Evolutionary conservation across 202 grass and related monocot genomes (phyloP).

Genomic region (Setaria viridis): DNA sequence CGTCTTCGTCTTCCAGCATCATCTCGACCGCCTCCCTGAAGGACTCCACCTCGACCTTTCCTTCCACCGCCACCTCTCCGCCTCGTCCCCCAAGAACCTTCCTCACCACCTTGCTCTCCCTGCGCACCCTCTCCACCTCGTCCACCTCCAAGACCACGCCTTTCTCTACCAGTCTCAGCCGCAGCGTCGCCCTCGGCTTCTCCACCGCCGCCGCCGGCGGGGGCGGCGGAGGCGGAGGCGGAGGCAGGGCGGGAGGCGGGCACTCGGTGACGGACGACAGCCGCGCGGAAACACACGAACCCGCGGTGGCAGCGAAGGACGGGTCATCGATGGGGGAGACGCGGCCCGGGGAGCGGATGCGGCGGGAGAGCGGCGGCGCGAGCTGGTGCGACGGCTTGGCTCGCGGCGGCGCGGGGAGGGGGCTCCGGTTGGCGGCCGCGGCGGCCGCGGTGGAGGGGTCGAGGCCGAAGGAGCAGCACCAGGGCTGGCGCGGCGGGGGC

Average conservation of each 20-base stretch:
- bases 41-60: constrained; percentile 57
- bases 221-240: neutral
- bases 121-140: constrained; percentile 53
- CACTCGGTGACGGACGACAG: constrained; percentile 67
- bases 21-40: constrained; percentile 68
- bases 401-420: constrained; percentile 38
- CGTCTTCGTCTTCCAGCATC: constrained; percentile 52
- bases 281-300: constrained; percentile 45
- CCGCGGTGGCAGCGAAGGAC: constrained; percentile 17
- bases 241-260: constrained; percentile 38
- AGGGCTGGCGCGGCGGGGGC: constrained; percentile 52
- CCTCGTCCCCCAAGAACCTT: constrained; percentile 43
- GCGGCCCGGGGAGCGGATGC: constrained; percentile 66
- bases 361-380: constrained; percentile 49
- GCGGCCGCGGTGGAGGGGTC: constrained; percentile 55
- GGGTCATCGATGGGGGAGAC: constrained; percentile 80
- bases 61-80: constrained; percentile 59
- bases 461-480: constrained; percentile 84
- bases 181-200: constrained; percentile 34
- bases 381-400: constrained; percentile 38
- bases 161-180: constrained; percentile 55
- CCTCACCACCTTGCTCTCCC: constrained; percentile 54
- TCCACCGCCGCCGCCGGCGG: constrained; percentile 1
- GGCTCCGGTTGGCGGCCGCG: constrained; percentile 35
- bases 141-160: constrained; percentile 62